These are phyloP conservation scores for Biscogniauxia mediterranea DNA, from an alignment of 2,329 filamentous ascomycete species.

Conservation along the genomic window DNA sequence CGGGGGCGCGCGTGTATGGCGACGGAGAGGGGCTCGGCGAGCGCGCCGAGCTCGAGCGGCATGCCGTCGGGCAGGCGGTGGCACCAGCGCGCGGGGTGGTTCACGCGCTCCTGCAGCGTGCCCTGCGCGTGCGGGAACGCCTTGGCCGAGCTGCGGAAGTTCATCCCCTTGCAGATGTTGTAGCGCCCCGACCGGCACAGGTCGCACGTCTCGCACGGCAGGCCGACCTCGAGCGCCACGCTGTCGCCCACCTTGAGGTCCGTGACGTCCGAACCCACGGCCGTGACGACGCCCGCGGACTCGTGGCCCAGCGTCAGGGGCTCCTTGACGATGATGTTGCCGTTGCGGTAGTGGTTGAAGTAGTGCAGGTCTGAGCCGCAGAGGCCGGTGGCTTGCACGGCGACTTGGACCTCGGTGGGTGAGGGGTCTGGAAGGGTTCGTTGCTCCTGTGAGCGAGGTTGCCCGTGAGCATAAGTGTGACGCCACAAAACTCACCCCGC, in stretches of 20 bases:
- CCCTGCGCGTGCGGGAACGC: slow-evolving; percentile 56
- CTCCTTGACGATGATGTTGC: slow-evolving; percentile 58
- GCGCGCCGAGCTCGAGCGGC: slow-evolving; percentile 52
- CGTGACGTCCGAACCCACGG: slow-evolving; percentile 58
- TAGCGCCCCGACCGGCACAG: slow-evolving; percentile 55
- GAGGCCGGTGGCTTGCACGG: slow-evolving; percentile 60
- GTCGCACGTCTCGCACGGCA: slow-evolving; percentile 51
- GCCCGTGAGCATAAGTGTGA: neutral
- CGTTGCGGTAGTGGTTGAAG: slow-evolving; percentile 64
- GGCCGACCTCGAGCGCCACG: slow-evolving; percentile 61
- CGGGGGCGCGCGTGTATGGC: slow-evolving; percentile 56
- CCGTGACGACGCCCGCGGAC: slow-evolving; percentile 63
- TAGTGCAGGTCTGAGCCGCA: slow-evolving; percentile 69
- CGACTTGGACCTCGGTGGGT: slow-evolving; percentile 58
- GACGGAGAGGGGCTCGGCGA: slow-evolving; percentile 59
- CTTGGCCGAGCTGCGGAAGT: slow-evolving; percentile 58
- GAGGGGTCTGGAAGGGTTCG: slow-evolving; percentile 53
- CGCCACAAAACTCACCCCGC: neutral
- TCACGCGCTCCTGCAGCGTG: slow-evolving; percentile 55
- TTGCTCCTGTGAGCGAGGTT: slow-evolving; percentile 44
- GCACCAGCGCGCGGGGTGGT: slow-evolving; percentile 56
- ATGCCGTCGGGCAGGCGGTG: slow-evolving; percentile 53
- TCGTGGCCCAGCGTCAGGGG: slow-evolving; percentile 64
- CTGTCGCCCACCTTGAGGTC: slow-evolving; percentile 63
- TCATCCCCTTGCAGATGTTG: slow-evolving; percentile 58